Evolutionary conservation across 805 yeast genomes (phyloP).

Genomic region (Dipodascopsis tothii): DNA sequence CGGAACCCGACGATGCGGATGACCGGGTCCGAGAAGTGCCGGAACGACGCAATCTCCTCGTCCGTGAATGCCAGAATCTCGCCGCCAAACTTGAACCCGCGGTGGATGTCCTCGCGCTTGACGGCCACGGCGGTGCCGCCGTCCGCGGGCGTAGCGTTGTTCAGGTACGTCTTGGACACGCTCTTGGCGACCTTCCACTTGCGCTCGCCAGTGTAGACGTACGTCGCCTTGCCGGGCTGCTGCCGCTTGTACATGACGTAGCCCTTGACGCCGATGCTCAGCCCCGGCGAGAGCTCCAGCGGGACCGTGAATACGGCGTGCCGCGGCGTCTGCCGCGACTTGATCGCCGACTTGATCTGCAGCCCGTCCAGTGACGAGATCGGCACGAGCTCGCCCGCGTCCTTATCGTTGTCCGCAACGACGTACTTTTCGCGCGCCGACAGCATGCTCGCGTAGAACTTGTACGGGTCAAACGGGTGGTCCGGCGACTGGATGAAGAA

Average conservation of each 20-base stretch:
- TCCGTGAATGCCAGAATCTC: constrained; percentile 37
- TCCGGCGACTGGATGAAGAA: constrained; percentile 43
- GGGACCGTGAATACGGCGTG: constrained; percentile 48
- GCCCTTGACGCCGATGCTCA: constrained; percentile 65
- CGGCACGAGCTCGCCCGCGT: constrained; percentile 26
- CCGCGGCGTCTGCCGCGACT: constrained; percentile 53
- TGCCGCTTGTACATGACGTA: constrained; percentile 55
- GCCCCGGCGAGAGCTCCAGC: constrained; percentile 42
- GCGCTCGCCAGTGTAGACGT: constrained; percentile 50
- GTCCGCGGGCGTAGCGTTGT: neutral
- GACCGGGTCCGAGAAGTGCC: constrained; percentile 36
- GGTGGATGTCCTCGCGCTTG: constrained; percentile 14
- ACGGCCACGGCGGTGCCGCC: constrained; percentile 1
- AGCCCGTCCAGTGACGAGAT: constrained; percentile 19
- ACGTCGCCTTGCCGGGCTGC: constrained; percentile 41
- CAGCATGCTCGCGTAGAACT: constrained; percentile 35
- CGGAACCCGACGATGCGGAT: constrained; percentile 66
- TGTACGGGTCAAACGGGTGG: constrained; percentile 39
- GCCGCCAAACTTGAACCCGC: constrained; percentile 43
- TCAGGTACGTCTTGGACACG: constrained; percentile 3
- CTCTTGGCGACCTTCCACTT: constrained; percentile 46
- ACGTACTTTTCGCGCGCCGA: neutral
- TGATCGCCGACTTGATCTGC: constrained; percentile 37
- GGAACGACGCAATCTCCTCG: constrained; percentile 34
- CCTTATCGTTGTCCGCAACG: constrained; percentile 31